phyloP scores from a whole-genome alignment of 1,139 yeast species.

The Suhomyces atakaporum region DNA sequence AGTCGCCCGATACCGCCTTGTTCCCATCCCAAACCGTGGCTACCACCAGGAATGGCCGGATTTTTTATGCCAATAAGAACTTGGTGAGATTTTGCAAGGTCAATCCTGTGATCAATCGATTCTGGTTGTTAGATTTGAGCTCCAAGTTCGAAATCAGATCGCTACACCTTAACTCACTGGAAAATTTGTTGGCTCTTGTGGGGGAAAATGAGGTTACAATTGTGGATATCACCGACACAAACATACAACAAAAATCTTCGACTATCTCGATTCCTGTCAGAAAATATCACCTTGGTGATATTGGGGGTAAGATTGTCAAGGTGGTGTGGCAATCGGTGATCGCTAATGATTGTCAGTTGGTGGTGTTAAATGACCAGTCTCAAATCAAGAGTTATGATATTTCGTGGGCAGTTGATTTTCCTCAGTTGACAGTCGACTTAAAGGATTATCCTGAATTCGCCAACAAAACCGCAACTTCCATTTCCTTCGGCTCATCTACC shows the following conservation, averaged over 20 bases:
- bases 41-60: conserved; percentile 27
- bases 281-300: conserved; percentile 19
- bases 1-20: not conserved
- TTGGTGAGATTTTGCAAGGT: conserved; percentile 33
- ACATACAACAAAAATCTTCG: not conserved
- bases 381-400: conserved; percentile 34
- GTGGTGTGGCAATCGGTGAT: conserved; percentile 38
- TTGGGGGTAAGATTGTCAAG: conserved; percentile 24
- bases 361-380: conserved; percentile 30
- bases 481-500: conserved; percentile 36
- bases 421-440: conserved; percentile 28
- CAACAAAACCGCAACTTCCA: conserved; percentile 27
- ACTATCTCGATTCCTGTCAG: conserved; percentile 15
- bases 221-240: conserved; percentile 25
- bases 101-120: conserved; percentile 24
- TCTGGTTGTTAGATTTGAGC: conserved; percentile 19
- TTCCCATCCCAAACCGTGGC: conserved; percentile 8
- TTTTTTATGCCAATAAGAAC: conserved; percentile 34
- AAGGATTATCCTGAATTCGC: conserved; percentile 16
- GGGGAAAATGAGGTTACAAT: conserved; percentile 31
- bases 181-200: conserved; percentile 35
- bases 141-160: conserved; percentile 23
- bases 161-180: conserved; percentile 32
- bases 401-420: conserved; percentile 25
- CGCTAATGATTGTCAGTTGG: conserved; percentile 31